Evolutionary conservation across 202 grass and related monocot genomes (phyloP), one percentile per base, ranked within the genome.

Genomic region (Carex sylvatica): DNA sequence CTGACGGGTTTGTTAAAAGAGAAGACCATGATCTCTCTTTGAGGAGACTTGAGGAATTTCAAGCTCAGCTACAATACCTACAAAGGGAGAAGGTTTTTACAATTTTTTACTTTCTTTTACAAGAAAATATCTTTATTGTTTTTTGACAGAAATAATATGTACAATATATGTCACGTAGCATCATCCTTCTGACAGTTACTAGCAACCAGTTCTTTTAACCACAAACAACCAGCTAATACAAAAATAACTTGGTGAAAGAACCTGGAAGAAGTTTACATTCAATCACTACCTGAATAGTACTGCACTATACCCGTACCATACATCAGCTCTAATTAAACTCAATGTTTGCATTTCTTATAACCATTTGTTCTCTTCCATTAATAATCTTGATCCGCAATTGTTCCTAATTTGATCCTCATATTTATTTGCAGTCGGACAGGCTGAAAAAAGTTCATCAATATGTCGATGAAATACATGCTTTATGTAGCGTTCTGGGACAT

Each of bases 11-110:
- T 12, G 13, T 73, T 79, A 62, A 84, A 66, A 90, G 79, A 49
- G 91, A 98, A 70, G 83, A 93, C 26, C 84, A 93, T 87, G 95
- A 98, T 85, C 86, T 98, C 73, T 94, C 95, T 42, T 92, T 86
- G 19, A 87, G 88, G 85, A 91, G 78, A 67, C 89, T 98, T 81
- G 79, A 84, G 70, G 92, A 98, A 79, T 91, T 85, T 88, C 92
- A 98, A 84, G 83, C 84, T 53, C 90, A 94, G 78, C 70, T 98
- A 54, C 74, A 67, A 10, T 84, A 74, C 74, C 88, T 98, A 74
- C 88, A 98, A 80, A 93, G 91, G 35, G 92, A 94, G 24, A 97
- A 98, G 90, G 95, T 94, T 77, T 76, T 53, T 28, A 54, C 23
- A 9, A 3, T 30, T 23, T 80, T 36, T 63, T 47, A 2, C n/a